Evolutionary conservation across 371 early-diverging fungal species (phyloP), one percentile per base, ranked within the genome.

Genomic region (Lichtheimia ornata): DNA sequence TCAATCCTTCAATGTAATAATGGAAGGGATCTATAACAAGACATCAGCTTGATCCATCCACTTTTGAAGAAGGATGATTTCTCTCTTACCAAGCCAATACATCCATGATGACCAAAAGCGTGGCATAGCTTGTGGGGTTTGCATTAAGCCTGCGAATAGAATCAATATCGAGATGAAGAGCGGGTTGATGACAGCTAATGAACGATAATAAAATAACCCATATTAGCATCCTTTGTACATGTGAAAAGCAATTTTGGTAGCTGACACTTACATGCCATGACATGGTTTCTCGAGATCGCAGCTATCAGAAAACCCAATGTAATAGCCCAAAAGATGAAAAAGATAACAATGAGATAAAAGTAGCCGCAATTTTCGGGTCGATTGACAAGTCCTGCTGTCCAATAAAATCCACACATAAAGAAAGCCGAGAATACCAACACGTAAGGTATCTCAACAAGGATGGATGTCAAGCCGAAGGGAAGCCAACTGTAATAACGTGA

Each of bases 61-160:
- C 43, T 3, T 17, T 9, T 44, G 6, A n/a, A 7, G 11, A 35
- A 11, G 1, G 9, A 2, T 9, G 6, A 35, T 28, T 35, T 1
- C 0, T 24, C 5, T 5, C 62, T 53, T 61, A 64, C 85, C 85
- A n/a, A 91, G 53, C 83, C 86, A 88, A 71, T 91, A 92, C 83
- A 94, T 86, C 91, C 91, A 91, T 0, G 76, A 62, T 13, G 84
- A 70, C 91, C 91, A 93, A 74, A 94, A 91, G 28, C 64, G 50
- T 20, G 92, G 91, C 88, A 93, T 90, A 1, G 76, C 61, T 9
- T 52, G 15, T 30, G 83, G 79, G 5, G 89, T 84, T 52, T 90
- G 86, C 70, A 91, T 82, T 41, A 91, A 75, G 74, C 92, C 92
- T 42, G 85, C 84, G 74, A 90, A 90, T 59, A 92, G 66, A 60